A percentile compares a stretch with the other conserved stretches of the same genome.
Evolutionary conservation across 306 rosid species (phyloP).

Genomic region (Ormosia semicastrata): DNA sequence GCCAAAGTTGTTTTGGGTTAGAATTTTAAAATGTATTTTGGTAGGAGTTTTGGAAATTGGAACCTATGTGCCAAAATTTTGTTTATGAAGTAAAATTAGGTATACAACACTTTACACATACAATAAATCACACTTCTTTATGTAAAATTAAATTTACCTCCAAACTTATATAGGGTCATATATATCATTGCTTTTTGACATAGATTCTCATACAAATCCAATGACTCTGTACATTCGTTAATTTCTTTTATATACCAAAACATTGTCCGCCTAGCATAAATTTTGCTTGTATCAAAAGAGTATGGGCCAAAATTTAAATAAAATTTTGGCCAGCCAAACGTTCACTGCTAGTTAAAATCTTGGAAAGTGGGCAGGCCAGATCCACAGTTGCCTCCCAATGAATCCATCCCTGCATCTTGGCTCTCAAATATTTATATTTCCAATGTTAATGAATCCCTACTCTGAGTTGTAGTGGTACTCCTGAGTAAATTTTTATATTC

Average conservation of each 20-base stretch:
- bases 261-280: not conserved
- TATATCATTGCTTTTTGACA: not conserved
- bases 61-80: not conserved
- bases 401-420: not conserved
- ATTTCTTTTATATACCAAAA: not conserved
- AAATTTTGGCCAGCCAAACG: not conserved
- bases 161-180: not conserved
- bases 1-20: not conserved
- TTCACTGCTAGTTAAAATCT: not conserved
- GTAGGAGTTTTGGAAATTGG: not conserved
- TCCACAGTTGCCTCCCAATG: not conserved
- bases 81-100: not conserved
- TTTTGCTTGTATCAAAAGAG: not conserved
- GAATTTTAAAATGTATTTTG: not conserved
- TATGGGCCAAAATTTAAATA: not conserved
- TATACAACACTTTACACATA: not conserved
- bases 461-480: not conserved
- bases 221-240: not conserved
- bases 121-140: not conserved
- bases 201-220: not conserved
- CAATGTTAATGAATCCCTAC: not conserved
- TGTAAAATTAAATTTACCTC: not conserved
- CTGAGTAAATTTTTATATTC: not conserved
- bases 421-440: not conserved
- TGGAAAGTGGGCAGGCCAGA: not conserved